Evolutionary conservation across 2,329 filamentous ascomycete species (phyloP), one percentile per base, ranked within the genome.

Genomic region (Aureobasidium namibiae): DNA sequence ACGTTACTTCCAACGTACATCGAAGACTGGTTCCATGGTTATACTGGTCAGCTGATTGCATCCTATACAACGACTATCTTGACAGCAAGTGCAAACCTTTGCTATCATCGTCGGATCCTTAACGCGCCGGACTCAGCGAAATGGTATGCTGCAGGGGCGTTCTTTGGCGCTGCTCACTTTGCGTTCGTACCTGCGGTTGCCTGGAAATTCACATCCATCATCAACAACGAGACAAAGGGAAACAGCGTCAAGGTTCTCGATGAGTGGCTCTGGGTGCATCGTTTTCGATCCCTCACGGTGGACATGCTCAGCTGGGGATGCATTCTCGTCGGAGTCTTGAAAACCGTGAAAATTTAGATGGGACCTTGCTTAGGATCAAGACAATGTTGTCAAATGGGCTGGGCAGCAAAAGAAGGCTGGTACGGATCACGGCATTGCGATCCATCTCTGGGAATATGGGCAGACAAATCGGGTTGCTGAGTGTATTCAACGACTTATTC

Each of bases 141-240:
- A 29, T 57, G 54, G 54, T 57, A 57, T 38, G 33, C 54, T 6
- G 54, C 54, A 4, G 54, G 42, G 6, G 42, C 54, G 7, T 10
- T 39, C 29, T 14, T 57, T 10, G 29, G 41, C 23, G 54, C 42
- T 29, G 34, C 41, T 29, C 54, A 57, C 18, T 48, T 57, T n/a
- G 41, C 34, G 7, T 57, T 57, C 24, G 16, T 57, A 14, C 54
- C 54, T 18, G 41, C 44, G 6, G 54, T 57, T 18, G 54, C 54
- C 11, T 48, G 41, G 41, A 57, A 48, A 9, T 38, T 57, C 2
- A 36, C 41, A 16, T 2, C 41, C 5, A 46, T 57, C 4, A 46
- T 57, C 2, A 41, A 57, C 2, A 21, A 57, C n/a, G 31, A 46
- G 41, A 46, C 54, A 8, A 48, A 48, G 23, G 54, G 44, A 18